Conservation (phyloP, 805 yeast genomes). For the Candida argentea region DNA sequence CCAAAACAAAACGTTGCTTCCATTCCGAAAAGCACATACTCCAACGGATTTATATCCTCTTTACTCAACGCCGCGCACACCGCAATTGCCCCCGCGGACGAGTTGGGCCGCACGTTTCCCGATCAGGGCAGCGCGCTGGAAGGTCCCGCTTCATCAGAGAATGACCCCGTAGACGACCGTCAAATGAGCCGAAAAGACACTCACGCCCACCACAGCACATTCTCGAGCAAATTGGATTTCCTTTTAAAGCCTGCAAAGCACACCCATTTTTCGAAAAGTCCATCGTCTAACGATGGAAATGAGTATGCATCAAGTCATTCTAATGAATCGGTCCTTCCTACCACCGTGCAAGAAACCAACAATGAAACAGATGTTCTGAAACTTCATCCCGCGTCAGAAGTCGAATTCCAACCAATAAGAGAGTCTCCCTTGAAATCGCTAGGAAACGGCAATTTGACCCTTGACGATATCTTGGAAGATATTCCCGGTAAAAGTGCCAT, state of each 20-base stretch:
- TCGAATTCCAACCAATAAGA: constrained; percentile 39
- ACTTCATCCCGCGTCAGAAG: constrained; percentile 16
- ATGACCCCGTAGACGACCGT: no score
- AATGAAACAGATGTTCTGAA: no score
- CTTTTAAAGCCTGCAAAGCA: constrained; percentile 13
- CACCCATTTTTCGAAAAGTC: constrained; percentile 7
- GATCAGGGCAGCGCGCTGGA: not conserved
- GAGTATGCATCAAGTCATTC: not conserved
- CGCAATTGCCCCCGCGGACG: not conserved
- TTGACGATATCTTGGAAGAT: constrained; percentile 16
- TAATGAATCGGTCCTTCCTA: no score
- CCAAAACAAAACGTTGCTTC: no score
- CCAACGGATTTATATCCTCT: constrained; percentile 32
- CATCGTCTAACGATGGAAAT: constrained; percentile 2
- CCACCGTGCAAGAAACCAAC: no score
- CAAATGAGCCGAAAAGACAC: no score
- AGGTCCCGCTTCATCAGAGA: no score
- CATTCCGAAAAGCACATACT: no score
- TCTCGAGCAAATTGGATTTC: constrained; percentile 16
- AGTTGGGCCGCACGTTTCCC: no score
- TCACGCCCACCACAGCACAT: constrained; percentile 2
- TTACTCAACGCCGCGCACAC: constrained; percentile 38
- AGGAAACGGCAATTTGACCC: constrained; percentile 38
- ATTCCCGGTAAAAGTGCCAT: not conserved
- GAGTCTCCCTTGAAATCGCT: constrained; percentile 37